Conservation (phyloP, 2,329 filamentous ascomycete genomes). For the Aspergillus pseudoglaucus region DNA sequence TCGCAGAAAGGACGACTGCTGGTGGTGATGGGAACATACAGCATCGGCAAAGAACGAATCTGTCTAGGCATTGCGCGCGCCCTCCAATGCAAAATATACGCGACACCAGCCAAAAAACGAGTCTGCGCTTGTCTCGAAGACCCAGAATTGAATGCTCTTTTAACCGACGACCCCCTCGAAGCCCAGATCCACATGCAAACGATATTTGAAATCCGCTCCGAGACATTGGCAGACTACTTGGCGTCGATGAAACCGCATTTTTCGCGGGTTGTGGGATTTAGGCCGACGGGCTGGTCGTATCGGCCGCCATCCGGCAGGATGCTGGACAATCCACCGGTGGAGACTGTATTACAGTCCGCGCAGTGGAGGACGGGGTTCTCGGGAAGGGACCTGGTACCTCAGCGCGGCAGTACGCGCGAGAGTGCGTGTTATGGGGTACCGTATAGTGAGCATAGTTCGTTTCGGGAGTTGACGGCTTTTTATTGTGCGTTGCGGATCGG, state of each 20-base stretch:
- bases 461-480: constrained; percentile 90
- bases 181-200: constrained; percentile 98
- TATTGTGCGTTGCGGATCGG: constrained; percentile 81
- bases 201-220: constrained; percentile 85
- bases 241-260: constrained; percentile 74
- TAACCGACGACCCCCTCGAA: constrained; percentile 73
- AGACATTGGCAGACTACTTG: constrained; percentile 85
- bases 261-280: constrained; percentile 78
- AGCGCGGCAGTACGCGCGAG: constrained; percentile 74
- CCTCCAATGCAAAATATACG: constrained; percentile 81
- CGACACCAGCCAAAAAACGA: constrained; percentile 71
- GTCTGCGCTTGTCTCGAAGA: constrained; percentile 83
- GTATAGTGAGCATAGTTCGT: constrained; percentile 93
- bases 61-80: constrained; percentile 87
- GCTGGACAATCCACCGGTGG: constrained; percentile 57
- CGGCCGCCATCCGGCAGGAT: constrained; percentile 61
- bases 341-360: constrained; percentile 57
- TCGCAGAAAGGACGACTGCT: constrained; percentile 60
- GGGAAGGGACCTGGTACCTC: constrained; percentile 66
- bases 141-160: constrained; percentile 65
- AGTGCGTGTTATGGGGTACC: constrained; percentile 89
- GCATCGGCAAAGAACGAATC: constrained; percentile 94
- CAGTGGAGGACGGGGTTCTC: constrained; percentile 72
- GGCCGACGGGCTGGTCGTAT: constrained; percentile 93
- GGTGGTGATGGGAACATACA: constrained; percentile 93